phyloP scores from a whole-genome alignment of 768 basidiomycete species.

The Mycena latifolia region DNA sequence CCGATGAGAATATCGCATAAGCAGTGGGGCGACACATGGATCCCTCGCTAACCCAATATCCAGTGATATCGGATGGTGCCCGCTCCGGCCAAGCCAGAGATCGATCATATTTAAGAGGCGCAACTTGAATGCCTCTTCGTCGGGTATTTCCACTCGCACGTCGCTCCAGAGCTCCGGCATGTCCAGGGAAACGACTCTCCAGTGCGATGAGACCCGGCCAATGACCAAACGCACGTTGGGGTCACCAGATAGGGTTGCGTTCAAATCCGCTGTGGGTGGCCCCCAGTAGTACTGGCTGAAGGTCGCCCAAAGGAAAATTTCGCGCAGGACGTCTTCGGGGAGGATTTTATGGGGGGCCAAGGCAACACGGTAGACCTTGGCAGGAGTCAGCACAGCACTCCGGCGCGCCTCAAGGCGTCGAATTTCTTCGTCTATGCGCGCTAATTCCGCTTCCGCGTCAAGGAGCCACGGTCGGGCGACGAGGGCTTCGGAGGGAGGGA shows the following conservation, averaged over 20 bases:
- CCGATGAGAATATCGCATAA: neutral
- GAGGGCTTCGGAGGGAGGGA: neutral
- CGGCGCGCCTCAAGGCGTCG: neutral
- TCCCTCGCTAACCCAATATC: neutral
- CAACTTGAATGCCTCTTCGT: neutral
- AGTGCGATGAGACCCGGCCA: too few species aligned
- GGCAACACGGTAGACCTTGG: neutral
- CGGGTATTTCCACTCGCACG: neutral
- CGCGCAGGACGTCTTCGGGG: too few species aligned
- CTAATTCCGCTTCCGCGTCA: neutral
- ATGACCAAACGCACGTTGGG: too few species aligned
- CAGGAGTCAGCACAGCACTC: neutral
- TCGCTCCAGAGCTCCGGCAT: too few species aligned
- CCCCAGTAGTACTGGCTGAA: too few species aligned
- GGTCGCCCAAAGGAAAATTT: too few species aligned
- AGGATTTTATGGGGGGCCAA: too few species aligned
- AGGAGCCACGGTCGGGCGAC: neutral
- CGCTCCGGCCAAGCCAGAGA: neutral
- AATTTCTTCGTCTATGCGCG: neutral
- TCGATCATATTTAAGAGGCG: neutral
- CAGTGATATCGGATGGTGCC: neutral
- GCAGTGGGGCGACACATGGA: neutral
- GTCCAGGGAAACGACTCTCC: too few species aligned
- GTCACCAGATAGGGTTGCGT: too few species aligned
- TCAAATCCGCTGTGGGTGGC: too few species aligned